Evolutionary conservation across 306 rosid genomes (phyloP).

Genomic region (Inga leiocalycina): DNA sequence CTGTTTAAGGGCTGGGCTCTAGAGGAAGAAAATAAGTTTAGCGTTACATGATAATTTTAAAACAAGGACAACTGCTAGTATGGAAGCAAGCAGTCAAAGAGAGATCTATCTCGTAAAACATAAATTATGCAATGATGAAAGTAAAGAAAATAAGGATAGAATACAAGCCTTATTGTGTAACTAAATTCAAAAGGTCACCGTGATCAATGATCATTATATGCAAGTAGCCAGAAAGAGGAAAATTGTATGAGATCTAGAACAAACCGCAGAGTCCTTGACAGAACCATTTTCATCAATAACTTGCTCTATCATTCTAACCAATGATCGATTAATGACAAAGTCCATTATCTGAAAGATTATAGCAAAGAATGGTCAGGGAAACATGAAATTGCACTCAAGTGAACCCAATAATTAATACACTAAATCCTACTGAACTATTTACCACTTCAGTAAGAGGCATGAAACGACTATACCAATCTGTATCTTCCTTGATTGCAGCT

Average conservation of each 20-base stretch:
- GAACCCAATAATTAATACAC: conserved; percentile 8
- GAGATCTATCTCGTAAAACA: conserved; percentile 22
- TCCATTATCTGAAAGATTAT: conserved; percentile 70
- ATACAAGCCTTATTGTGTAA: conserved; percentile 30
- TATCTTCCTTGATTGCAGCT: conserved; percentile 69
- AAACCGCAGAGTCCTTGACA: conserved; percentile 92
- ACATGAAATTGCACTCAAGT: conserved; percentile 23
- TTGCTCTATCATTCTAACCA: conserved; percentile 70
- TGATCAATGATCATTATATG: conserved; percentile 6
- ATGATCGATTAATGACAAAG: conserved; percentile 64
- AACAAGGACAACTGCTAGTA: conserved; percentile 23
- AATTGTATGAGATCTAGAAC: conserved; percentile 41
- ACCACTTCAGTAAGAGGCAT: conserved; percentile 94
- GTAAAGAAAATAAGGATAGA: conserved; percentile 19
- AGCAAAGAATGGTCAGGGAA: conserved; percentile 19
- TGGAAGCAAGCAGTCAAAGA: conserved; percentile 33
- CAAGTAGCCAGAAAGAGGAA: conserved; percentile 16
- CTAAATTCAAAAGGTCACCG: conserved; percentile 25
- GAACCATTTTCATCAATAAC: conserved; percentile 83
- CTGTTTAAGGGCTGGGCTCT: conserved; percentile 76
- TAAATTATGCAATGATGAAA: not conserved
- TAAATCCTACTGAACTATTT: conserved; percentile 36
- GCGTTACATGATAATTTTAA: conserved; percentile 23
- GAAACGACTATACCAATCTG: conserved; percentile 74
- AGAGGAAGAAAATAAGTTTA: conserved; percentile 23